A percentile compares a stretch with the other conserved stretches of the same genome.
These are phyloP conservation scores for Tolypocladium nubicola DNA, from an alignment of 2,329 filamentous ascomycete genomes.

Conservation along the genomic window DNA sequence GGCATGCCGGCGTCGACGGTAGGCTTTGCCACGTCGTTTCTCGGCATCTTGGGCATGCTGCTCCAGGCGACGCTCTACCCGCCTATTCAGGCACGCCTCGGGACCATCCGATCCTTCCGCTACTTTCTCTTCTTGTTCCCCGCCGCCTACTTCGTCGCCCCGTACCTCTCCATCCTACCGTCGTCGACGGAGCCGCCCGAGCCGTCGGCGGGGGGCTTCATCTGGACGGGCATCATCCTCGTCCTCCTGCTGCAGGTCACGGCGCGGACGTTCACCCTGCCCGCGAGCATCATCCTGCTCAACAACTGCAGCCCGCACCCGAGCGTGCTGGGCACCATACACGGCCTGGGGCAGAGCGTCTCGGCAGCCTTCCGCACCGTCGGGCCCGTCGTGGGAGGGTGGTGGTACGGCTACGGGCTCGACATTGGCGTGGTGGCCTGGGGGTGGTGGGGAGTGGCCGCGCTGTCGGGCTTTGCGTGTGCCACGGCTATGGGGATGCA, in stretches of 20 bases:
- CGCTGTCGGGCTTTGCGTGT: constrained; percentile 37
- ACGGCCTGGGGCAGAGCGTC: constrained; percentile 46
- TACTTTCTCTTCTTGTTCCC: constrained; percentile 62
- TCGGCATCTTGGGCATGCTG: constrained; percentile 65
- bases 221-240: constrained; percentile 55
- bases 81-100: constrained; percentile 53
- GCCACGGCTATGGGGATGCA: constrained; percentile 43
- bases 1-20: constrained; percentile 60
- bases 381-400: constrained; percentile 48
- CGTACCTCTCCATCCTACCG: constrained; percentile 60
- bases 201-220: constrained; percentile 38
- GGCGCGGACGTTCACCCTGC: constrained; percentile 52
- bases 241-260: constrained; percentile 56
- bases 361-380: constrained; percentile 48
- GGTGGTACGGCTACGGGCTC: constrained; percentile 48
- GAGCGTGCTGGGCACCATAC: constrained; percentile 33
- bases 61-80: constrained; percentile 56
- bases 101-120: constrained; percentile 58
- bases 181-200: constrained; percentile 35
- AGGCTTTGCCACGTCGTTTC: constrained; percentile 66
- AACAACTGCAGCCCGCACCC: constrained; percentile 39
- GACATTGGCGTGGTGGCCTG: constrained; percentile 45
- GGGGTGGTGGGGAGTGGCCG: constrained; percentile 45
- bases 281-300: constrained; percentile 33
- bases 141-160: constrained; percentile 56